A percentile compares a stretch with the other conserved stretches of the same genome.
Conservation (phyloP, 2,329 filamentous ascomycete genomes). For the Cytospora chrysosperma region DNA sequence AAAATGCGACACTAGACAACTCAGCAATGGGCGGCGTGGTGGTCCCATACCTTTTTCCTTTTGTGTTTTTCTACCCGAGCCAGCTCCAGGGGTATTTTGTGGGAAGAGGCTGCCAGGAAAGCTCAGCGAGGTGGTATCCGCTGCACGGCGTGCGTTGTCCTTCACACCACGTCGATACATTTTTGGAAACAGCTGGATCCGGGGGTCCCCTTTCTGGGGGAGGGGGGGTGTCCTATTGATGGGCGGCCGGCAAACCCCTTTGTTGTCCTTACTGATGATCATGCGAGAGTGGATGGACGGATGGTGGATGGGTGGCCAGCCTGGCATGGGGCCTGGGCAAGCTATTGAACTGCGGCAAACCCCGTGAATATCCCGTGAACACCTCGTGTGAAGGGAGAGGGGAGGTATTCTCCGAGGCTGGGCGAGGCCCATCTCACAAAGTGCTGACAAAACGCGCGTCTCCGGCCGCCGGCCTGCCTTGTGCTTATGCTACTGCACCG, state of each 20-base stretch:
- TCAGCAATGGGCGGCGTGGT: slow-evolving; percentile 19
- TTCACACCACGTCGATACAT: slow-evolving; percentile 10
- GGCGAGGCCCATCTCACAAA: slow-evolving; percentile 9
- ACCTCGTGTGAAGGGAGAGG: background rate
- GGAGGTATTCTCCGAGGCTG: slow-evolving; percentile 7
- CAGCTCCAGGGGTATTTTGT: slow-evolving; percentile 17
- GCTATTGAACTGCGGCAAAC: background rate
- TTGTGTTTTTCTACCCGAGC: background rate
- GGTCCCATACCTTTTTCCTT: slow-evolving; percentile 15
- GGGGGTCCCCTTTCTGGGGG: background rate
- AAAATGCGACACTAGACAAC: slow-evolving; percentile 18
- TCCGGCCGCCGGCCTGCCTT: slow-evolving; percentile 8
- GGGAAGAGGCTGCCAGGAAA: slow-evolving; percentile 14
- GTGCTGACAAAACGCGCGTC: slow-evolving; percentile 11
- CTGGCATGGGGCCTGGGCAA: slow-evolving; percentile 7
- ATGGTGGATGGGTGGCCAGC: slow-evolving; percentile 2
- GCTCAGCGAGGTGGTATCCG: slow-evolving; percentile 17
- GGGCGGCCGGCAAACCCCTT: background rate
- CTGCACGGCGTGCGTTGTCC: slow-evolving; percentile 19
- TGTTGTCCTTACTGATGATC: background rate
- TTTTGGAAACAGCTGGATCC: slow-evolving; percentile 6
- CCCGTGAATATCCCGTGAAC: background rate
- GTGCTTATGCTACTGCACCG: slow-evolving; percentile 16
- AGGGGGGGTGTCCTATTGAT: background rate
- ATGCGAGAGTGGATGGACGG: background rate